Base-by-base conservation (phyloP, 306 rosid species). In the Hylodesmum podocarpum region DNA sequence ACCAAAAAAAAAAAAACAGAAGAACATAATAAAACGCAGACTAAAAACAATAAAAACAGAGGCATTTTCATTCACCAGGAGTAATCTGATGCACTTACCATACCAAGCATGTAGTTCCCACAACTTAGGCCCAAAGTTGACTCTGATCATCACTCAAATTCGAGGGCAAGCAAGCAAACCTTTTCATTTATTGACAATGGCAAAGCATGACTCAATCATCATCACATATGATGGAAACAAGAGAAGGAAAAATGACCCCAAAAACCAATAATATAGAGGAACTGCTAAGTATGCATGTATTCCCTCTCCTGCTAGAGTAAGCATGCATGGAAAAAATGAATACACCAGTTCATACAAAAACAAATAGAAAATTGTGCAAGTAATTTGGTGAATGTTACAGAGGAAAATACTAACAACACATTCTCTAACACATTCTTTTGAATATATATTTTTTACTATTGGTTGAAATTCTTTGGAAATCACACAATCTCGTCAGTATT, bases 91-190 rank as follows among this genome's bases (percentile, higher is more conserved):
- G 44, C 44, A 40, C 28, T 15, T 53, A 9, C 14, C 39, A 21
- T 53, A 34, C 22, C 65, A 72, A 73, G 57, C 29, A 54, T 34
- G 53, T 6, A 34, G 16, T 62, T 31, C 41, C 28, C 36, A 61
- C 71, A 75, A 74, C n/a, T 33, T 31, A 75, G 19, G 49, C 63
- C 34, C 79, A 73, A 58, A 46, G 31, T 43, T 39, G 36, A 49
- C 15, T 53, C 22, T 49, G 25, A 51, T 39, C 44, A 34, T 31
- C 53, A 72, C 24, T 54, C 77, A 36, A 71, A 34, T 34, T 22
- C 50, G 53, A 19, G 21, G 33, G 14, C 76, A 47, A 70, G 44
- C 33, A 8, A 5, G 12, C 21, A 65, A 62, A 27, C 68, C 14
- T 46, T 36, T 53, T 15, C 3, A 25, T 47, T 75, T 75, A 75